These are phyloP conservation scores for Apophysomyces elegans DNA, from an alignment of 371 early-diverging fungal species.

Conservation along the genomic window DNA sequence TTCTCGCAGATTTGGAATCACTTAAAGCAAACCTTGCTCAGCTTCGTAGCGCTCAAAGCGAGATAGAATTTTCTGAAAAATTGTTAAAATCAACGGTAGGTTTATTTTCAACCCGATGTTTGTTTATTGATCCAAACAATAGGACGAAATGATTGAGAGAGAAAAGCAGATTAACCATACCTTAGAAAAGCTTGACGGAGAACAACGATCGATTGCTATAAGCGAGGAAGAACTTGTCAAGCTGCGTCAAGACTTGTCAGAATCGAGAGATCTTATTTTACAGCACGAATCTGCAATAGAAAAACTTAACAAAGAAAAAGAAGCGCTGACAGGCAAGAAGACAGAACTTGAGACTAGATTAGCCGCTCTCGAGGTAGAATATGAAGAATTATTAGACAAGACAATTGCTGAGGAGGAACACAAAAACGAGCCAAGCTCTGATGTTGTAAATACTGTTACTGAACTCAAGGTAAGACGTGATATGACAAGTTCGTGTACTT, in stretches of 20 bases:
- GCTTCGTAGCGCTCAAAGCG: constrained; percentile 24
- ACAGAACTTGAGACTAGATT: constrained; percentile 77
- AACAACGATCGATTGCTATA: constrained; percentile 15
- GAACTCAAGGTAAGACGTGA: constrained; percentile 63
- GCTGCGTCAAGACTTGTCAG: constrained; percentile 80
- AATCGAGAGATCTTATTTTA: constrained; percentile 66
- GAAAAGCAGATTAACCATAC: background rate
- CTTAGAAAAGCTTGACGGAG: background rate
- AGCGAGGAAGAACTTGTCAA: constrained; percentile 74
- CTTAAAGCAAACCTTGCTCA: constrained; percentile 65
- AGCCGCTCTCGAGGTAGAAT: constrained; percentile 80
- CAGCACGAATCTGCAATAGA: constrained; percentile 73
- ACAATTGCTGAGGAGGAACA: constrained; percentile 92
- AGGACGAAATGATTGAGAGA: background rate
- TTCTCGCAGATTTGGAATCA: constrained; percentile 66
- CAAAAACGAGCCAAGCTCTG: constrained; percentile 54
- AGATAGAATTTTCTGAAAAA: background rate
- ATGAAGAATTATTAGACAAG: constrained; percentile 90
- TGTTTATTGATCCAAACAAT: background rate
- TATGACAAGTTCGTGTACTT: background rate
- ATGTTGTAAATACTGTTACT: constrained; percentile 73
- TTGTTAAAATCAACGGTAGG: background rate
- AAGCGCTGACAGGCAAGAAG: constrained; percentile 60
- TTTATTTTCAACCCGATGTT: background rate
- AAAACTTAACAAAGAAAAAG: constrained; percentile 68